A percentile compares a stretch with the other conserved stretches of the same genome.
phyloP scores from a whole-genome alignment of 805 yeast species.

The Sugiyamaella smithiae region DNA sequence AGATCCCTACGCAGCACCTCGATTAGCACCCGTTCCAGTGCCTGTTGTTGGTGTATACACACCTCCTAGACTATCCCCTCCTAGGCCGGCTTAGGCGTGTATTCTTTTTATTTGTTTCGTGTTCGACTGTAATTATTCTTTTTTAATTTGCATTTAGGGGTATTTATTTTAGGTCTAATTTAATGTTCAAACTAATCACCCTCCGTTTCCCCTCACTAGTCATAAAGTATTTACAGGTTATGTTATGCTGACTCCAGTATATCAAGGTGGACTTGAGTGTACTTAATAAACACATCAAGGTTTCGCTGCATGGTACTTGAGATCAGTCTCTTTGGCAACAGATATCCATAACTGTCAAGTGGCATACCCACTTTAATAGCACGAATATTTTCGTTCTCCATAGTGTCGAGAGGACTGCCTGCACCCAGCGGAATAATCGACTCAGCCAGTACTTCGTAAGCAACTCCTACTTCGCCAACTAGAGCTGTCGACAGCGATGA shows the following conservation, averaged over 20 bases:
- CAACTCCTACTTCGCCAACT: slow-evolving; percentile 32
- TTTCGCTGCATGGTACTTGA: not conserved
- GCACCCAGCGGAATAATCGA: slow-evolving; percentile 32
- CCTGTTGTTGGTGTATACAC: not conserved
- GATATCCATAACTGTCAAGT: slow-evolving; percentile 77
- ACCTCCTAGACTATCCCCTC: not conserved
- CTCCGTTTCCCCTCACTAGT: too few species aligned
- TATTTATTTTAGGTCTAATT: slow-evolving; percentile 1
- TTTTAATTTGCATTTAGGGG: slow-evolving; percentile 1
- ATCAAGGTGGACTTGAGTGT: not conserved
- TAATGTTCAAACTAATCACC: not conserved
- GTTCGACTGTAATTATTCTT: not conserved
- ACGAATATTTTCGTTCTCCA: slow-evolving; percentile 83
- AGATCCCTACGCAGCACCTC: not conserved
- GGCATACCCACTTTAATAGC: slow-evolving; percentile 80
- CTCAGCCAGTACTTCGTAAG: slow-evolving; percentile 51
- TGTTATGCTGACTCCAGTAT: too few species aligned
- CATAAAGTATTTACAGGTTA: too few species aligned
- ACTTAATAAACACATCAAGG: not conserved
- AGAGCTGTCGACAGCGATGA: not conserved
- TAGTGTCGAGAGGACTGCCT: slow-evolving; percentile 75
- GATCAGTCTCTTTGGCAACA: slow-evolving; percentile 67
- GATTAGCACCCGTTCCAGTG: not conserved
- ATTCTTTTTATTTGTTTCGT: not conserved
- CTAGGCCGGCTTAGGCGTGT: not conserved